Percentiles rank a stretch among this genome's conserved stretches.
Conservation (phyloP, 495 filamentous ascomycete species). For the Cercophora samala region DNA sequence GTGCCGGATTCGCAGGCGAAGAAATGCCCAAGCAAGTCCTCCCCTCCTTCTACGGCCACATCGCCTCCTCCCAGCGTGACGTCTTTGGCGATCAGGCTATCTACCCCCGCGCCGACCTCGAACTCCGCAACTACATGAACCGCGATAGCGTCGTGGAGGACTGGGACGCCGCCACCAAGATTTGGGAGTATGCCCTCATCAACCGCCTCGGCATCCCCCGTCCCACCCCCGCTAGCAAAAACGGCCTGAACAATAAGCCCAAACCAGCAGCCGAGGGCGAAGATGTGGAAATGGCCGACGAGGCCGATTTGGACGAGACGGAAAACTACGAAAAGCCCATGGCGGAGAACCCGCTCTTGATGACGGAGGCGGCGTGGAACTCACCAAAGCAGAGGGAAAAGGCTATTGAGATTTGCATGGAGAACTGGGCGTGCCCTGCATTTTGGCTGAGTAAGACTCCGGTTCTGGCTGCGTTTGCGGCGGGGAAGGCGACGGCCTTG, state of each 20-base stretch:
- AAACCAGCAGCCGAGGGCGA: constrained; percentile 27
- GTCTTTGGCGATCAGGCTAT: constrained; percentile 87
- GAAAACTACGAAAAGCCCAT: constrained; percentile 75
- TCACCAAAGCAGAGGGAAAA: constrained; percentile 80
- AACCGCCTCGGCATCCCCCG: constrained; percentile 71
- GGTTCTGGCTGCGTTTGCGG: constrained; percentile 66
- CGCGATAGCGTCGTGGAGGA: constrained; percentile 90
- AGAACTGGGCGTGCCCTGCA: constrained; percentile 88
- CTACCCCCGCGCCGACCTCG: constrained; percentile 67
- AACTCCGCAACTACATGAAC: constrained; percentile 85
- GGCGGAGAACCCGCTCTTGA: constrained; percentile 82
- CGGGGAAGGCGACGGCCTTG: constrained; percentile 86
- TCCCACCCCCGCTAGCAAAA: constrained; percentile 62
- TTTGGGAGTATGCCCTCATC: constrained; percentile 77
- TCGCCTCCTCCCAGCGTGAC: constrained; percentile 47
- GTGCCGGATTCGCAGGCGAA: constrained; percentile 96
- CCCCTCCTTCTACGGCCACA: constrained; percentile 72
- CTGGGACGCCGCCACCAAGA: constrained; percentile 84
- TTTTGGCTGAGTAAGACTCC: constrained; percentile 75
- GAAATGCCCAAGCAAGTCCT: constrained; percentile 91
- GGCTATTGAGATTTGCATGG: constrained; percentile 90
- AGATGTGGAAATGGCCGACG: constrained; percentile 54
- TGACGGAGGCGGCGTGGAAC: constrained; percentile 96
- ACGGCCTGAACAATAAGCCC: constrained; percentile 59
- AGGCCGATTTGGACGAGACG: constrained; percentile 48